These are phyloP conservation scores for Diaporthe caulivora DNA, from an alignment of 2,329 filamentous ascomycete genomes.

Conservation along the genomic window DNA sequence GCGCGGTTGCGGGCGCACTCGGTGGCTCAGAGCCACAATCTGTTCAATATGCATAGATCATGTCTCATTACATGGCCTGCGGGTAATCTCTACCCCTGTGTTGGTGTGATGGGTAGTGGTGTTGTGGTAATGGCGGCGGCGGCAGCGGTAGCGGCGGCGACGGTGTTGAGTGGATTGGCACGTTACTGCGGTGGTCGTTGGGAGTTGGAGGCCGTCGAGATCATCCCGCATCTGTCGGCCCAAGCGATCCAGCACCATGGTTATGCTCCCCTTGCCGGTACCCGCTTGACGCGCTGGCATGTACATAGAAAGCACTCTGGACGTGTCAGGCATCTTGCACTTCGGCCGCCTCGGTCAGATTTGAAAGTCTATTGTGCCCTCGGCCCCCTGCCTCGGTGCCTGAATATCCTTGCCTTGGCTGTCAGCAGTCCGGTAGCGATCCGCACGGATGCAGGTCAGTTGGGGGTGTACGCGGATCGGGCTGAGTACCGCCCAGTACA, in stretches of 20 bases:
- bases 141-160: neutral
- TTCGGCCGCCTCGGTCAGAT: slow-evolving; percentile 28
- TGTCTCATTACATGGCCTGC: slow-evolving; percentile 35
- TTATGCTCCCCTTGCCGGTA: slow-evolving; percentile 7
- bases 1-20: neutral
- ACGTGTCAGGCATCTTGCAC: slow-evolving; percentile 14
- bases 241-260: slow-evolving; percentile 6
- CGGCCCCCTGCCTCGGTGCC: slow-evolving; percentile 22
- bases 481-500: slow-evolving; percentile 19
- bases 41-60: slow-evolving; percentile 38
- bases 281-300: neutral
- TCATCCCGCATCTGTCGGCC: slow-evolving; percentile 1
- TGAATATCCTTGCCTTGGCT: slow-evolving; percentile 20
- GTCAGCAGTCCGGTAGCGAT: slow-evolving; percentile 15
- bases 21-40: slow-evolving; percentile 24
- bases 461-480: slow-evolving; percentile 20
- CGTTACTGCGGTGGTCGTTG: neutral
- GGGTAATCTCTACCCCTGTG: slow-evolving; percentile 30
- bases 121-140: neutral
- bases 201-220: slow-evolving; percentile 35
- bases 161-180: neutral
- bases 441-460: slow-evolving; percentile 6
- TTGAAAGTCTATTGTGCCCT: slow-evolving; percentile 15
- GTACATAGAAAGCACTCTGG: neutral
- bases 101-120: slow-evolving; percentile 2